Percentiles rank a stretch among this genome's conserved stretches.
These are phyloP conservation scores for Salvia miltiorrhiza DNA, from an alignment of 257 asterid species.

Conservation along the genomic window DNA sequence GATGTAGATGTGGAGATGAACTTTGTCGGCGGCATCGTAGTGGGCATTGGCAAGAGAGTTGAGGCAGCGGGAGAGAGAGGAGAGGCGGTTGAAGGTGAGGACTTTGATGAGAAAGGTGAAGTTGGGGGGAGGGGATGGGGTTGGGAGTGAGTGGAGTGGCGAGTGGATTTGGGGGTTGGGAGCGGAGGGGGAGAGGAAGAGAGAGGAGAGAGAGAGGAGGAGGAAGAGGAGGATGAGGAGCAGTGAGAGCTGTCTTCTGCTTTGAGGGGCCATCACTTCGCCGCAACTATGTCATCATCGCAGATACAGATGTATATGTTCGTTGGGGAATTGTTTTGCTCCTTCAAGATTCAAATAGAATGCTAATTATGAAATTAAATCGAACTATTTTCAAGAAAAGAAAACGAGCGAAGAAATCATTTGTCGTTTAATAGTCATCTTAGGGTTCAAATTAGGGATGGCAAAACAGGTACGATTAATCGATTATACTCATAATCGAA, in stretches of 20 bases:
- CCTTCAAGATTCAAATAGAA: neutral
- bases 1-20: conserved; percentile 72
- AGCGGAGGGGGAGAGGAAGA: conserved; percentile 31
- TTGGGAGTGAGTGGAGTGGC: conserved; percentile 26
- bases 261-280: conserved; percentile 12
- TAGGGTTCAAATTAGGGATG: too few relatives aligned
- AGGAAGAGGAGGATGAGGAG: conserved; percentile 40
- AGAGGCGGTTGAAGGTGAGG: conserved; percentile 74
- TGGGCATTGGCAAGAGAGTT: conserved; percentile 67
- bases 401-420: too few relatives aligned
- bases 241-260: conserved; percentile 22
- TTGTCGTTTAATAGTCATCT: too few relatives aligned
- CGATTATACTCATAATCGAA: too few relatives aligned
- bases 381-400: neutral
- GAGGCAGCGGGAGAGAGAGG: conserved; percentile 86
- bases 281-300: neutral
- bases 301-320: neutral
- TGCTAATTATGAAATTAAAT: too few relatives aligned
- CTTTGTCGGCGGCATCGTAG: conserved; percentile 54
- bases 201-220: conserved; percentile 45
- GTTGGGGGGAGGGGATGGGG: conserved; percentile 30
- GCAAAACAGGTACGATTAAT: too few relatives aligned
- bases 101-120: conserved; percentile 82
- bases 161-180: conserved; percentile 30
- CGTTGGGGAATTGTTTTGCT: neutral